Evolutionary conservation across 768 basidiomycete genomes (phyloP), one percentile per base, ranked within the genome.

Genomic region (Auriscalpium microsporum): DNA sequence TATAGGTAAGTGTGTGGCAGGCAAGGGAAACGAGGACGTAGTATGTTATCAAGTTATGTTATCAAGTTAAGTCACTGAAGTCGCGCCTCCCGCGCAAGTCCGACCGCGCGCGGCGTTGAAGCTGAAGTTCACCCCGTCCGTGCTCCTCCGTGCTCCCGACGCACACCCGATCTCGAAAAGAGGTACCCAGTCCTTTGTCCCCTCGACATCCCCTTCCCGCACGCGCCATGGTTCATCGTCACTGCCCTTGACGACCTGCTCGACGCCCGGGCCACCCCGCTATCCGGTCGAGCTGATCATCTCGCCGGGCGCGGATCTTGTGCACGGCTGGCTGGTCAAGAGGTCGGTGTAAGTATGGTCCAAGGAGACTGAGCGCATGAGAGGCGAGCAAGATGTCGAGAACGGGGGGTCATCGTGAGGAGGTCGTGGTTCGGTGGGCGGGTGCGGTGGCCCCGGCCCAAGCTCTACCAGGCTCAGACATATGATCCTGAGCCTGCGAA

Each of bases 391-490:
- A 48, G 94, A 95, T 79, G 74, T 97, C 94, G 50, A 92, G 81
- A 45, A 97, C 87, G 55, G 94, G 87, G 78, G 63, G 79, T 86
- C 10, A n/a, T n/a, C n/a, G 85, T 81, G 23, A 98, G 74, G 2
- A 92, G 80, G 28, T 83, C 94, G 63, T 94, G 96, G 77, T 97
- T 97, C 21, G 81, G 94, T 94, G 7, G 94, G 92, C 14, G 91
- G 73, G 56, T 94, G 95, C 1, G 93, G 94, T 61, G 23, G 3
- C n/a, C n/a, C n/a, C n/a, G n/a, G n/a, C n/a, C n/a, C n/a, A n/a
- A n/a, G n/a, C n/a, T n/a, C n/a, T n/a, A n/a, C n/a, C n/a, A n/a
- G n/a, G n/a, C n/a, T n/a, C n/a, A n/a, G n/a, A n/a, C n/a, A n/a
- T n/a, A n/a, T n/a, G n/a, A n/a, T n/a, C n/a, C n/a, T n/a, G n/a